phyloP scores from a whole-genome alignment of 1,284 basidiomycete genomes.

The Baeospora myosura region DNA sequence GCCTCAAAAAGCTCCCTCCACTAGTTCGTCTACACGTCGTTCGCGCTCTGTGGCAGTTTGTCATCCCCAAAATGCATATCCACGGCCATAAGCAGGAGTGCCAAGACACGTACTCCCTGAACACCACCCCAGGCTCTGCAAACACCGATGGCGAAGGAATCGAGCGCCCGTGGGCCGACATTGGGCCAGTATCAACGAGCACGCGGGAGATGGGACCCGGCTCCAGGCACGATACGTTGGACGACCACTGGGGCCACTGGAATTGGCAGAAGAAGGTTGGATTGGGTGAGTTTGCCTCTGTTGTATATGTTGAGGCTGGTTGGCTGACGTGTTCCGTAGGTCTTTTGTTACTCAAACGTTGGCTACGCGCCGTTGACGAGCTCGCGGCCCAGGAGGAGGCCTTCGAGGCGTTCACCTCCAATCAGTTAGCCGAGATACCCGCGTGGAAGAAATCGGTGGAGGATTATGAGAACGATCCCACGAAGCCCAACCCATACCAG shows the following conservation, averaged over 20 bases:
- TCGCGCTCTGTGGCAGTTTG: constrained; percentile 6
- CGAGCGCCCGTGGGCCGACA: constrained; percentile 18
- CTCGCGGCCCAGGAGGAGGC: neutral
- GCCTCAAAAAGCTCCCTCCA: constrained; percentile 6
- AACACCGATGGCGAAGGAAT: constrained; percentile 21
- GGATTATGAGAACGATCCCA: constrained; percentile 19
- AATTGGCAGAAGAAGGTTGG: constrained; percentile 22
- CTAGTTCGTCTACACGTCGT: constrained; percentile 3
- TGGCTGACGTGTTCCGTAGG: no score
- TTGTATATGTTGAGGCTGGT: no score
- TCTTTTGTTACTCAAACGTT: neutral
- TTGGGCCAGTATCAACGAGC: constrained; percentile 66
- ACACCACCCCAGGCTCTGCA: constrained; percentile 14
- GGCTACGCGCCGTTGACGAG: neutral
- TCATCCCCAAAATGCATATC: constrained; percentile 21
- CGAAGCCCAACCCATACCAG: constrained; percentile 18
- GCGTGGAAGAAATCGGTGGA: constrained; percentile 16
- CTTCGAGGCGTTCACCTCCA: neutral
- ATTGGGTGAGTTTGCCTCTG: no score
- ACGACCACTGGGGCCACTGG: constrained; percentile 59
- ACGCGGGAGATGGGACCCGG: constrained; percentile 41
- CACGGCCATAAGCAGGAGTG: constrained; percentile 17
- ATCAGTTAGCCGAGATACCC: constrained; percentile 1
- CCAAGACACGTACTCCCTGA: constrained; percentile 13
- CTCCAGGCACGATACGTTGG: constrained; percentile 45